Conservation (phyloP, 257 asterid species). For the Gentiana dahurica region DNA sequence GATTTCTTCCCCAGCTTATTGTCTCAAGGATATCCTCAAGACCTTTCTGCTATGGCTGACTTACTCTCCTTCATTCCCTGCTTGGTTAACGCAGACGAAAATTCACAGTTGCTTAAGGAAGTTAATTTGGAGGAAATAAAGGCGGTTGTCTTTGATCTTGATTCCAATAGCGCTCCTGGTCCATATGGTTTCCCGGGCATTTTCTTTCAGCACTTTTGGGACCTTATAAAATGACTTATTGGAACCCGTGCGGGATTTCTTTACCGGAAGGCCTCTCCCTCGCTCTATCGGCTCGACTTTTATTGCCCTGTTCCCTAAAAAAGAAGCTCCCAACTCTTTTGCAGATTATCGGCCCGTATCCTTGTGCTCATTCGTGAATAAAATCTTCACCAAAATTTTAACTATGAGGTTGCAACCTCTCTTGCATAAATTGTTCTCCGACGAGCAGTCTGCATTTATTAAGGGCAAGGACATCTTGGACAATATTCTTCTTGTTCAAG, state of each 20-base stretch:
- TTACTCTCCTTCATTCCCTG: too few species aligned
- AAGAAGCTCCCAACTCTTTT: not conserved
- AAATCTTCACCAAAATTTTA: not conserved
- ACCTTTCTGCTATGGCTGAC: too few species aligned
- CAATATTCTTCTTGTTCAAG: slow-evolving; percentile 2
- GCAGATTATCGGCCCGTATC: not conserved
- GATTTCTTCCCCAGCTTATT: too few species aligned
- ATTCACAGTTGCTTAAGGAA: too few species aligned
- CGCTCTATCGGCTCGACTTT: not conserved
- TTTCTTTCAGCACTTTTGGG: not conserved
- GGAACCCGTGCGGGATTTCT: not conserved
- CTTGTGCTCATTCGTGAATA: not conserved
- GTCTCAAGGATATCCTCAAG: too few species aligned
- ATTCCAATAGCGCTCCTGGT: not conserved
- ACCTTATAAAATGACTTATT: not conserved
- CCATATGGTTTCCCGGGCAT: not conserved
- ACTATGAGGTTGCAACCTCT: not conserved
- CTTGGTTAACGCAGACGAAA: too few species aligned
- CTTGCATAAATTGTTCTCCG: not conserved
- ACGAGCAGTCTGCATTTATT: not conserved
- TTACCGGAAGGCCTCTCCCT: not conserved
- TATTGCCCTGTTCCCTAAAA: not conserved
- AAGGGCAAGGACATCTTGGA: not conserved
- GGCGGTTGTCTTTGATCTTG: not conserved
- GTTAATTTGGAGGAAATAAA: not conserved